phyloP scores from a whole-genome alignment of 768 basidiomycete genomes.

The Amanita polypyramis region DNA sequence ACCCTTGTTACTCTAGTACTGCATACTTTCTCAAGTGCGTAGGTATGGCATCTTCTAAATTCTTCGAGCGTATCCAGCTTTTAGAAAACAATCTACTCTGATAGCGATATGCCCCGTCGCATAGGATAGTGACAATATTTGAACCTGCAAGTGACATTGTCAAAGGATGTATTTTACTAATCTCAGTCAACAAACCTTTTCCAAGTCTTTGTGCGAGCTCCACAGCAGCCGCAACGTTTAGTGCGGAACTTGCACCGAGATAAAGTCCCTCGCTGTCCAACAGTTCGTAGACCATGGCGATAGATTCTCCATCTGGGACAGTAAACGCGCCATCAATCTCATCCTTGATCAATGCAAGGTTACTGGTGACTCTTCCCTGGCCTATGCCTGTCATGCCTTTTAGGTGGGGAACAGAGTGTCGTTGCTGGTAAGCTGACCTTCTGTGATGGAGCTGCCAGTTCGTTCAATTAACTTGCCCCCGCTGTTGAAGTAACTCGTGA shows the following conservation, averaged over 20 bases:
- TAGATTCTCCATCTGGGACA: conserved; percentile 81
- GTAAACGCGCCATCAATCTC: conserved; percentile 76
- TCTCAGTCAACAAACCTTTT: conserved; percentile 39
- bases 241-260: conserved; percentile 85
- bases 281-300: conserved; percentile 89
- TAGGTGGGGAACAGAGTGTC: neutral
- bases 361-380: conserved; percentile 91
- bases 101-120: conserved; percentile 95
- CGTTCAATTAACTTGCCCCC: conserved; percentile 73
- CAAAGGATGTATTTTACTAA: neutral
- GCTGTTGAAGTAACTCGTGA: conserved; percentile 73
- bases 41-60: conserved; percentile 69
- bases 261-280: conserved; percentile 91
- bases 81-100: conserved; percentile 94
- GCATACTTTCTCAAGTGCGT: conserved; percentile 80
- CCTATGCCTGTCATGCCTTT: conserved; percentile 65
- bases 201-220: conserved; percentile 82
- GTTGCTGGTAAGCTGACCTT: conserved; percentile 43
- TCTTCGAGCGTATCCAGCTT: conserved; percentile 81
- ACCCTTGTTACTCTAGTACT: conserved; percentile 35
- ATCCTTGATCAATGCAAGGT: conserved; percentile 73
- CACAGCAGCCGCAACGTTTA: conserved; percentile 91
- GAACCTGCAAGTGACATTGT: conserved; percentile 39
- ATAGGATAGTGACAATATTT: conserved; percentile 79
- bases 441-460: conserved; percentile 81